These are phyloP conservation scores for Saussurea involucrata DNA, from an alignment of 129 eudicot species.

Conservation along the genomic window DNA sequence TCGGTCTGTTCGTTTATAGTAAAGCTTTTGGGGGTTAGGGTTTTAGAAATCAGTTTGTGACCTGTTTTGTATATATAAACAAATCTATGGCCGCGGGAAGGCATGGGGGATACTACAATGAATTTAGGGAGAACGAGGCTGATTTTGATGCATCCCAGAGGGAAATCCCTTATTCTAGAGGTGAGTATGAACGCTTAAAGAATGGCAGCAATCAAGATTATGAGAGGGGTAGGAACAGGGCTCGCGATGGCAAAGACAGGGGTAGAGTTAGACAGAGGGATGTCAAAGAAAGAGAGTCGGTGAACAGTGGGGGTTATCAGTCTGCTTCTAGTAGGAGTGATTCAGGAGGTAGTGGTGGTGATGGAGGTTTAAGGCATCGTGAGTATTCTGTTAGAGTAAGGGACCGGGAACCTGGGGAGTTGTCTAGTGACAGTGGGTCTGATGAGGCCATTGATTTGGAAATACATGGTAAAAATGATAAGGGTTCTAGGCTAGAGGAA, in stretches of 20 bases:
- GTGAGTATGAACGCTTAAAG: constrained; percentile 25
- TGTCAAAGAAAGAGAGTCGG: constrained; percentile 40
- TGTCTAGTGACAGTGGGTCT: constrained; percentile 70
- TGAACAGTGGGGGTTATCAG: constrained; percentile 38
- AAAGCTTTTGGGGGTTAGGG: constrained; percentile 1
- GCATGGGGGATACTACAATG: constrained; percentile 42
- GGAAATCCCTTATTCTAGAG: constrained; percentile 31
- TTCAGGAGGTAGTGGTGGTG: constrained; percentile 43
- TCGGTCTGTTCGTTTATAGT: constrained; percentile 5
- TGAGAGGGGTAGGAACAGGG: constrained; percentile 25
- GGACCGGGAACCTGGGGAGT: constrained; percentile 75
- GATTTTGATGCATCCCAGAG: constrained; percentile 32
- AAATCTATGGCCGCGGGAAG: constrained; percentile 66
- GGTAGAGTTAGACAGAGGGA: constrained; percentile 58
- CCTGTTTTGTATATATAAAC: constrained; percentile 9
- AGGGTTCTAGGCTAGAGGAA: constrained; percentile 32
- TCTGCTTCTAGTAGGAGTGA: constrained; percentile 43
- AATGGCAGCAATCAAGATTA: constrained; percentile 28
- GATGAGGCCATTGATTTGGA: constrained; percentile 50
- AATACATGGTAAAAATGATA: constrained; percentile 11
- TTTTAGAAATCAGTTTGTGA: neutral
- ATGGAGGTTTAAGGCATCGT: constrained; percentile 24
- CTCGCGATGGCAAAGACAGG: constrained; percentile 25
- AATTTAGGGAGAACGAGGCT: constrained; percentile 40
- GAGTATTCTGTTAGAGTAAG: constrained; percentile 21